These are phyloP conservation scores for Hypoxylon sp. DNA, from an alignment of 2,329 filamentous ascomycete species.

Conservation along the genomic window DNA sequence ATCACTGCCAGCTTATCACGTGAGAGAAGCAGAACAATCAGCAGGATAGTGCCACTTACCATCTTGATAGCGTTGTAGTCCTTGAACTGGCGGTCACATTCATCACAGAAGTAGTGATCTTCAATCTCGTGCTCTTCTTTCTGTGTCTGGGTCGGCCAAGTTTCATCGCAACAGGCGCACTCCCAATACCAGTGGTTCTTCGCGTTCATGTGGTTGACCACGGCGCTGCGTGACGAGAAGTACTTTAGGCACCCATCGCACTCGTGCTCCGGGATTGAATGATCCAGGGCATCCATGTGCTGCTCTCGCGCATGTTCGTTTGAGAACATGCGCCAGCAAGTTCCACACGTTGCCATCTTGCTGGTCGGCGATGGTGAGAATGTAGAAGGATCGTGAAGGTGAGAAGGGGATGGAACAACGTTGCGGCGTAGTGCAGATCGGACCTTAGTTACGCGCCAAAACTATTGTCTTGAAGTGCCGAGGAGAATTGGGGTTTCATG, in stretches of 20 bases:
- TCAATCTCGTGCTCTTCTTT: conserved; percentile 51
- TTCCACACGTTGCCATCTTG: conserved; percentile 35
- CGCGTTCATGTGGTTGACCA: conserved; percentile 52
- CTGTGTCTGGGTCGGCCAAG: conserved; percentile 35
- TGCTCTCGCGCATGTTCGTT: conserved; percentile 35
- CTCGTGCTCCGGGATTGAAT: conserved; percentile 37
- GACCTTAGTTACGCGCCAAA: too few relatives aligned
- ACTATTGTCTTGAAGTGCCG: too few relatives aligned
- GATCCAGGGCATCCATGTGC: conserved; percentile 37
- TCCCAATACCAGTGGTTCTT: conserved; percentile 51
- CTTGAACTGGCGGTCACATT: conserved; percentile 55
- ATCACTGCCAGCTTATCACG: background rate
- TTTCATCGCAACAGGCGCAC: conserved; percentile 51
- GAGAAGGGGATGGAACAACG: too few relatives aligned
- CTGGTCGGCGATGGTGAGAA: background rate
- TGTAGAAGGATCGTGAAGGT: background rate
- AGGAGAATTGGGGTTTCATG: too few relatives aligned
- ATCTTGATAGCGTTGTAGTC: conserved; percentile 53
- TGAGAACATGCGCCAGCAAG: conserved; percentile 39
- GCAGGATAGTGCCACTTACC: conserved; percentile 46
- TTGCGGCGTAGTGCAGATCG: too few relatives aligned
- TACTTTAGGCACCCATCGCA: conserved; percentile 40
- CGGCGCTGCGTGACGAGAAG: conserved; percentile 32
- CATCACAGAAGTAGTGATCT: conserved; percentile 53
- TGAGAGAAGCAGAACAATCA: background rate